A percentile compares a stretch with the other conserved stretches of the same genome.
These are phyloP conservation scores for Marchantia paleacea DNA, from an alignment of 225 moss, liverwort and hornwort species.

Conservation along the genomic window DNA sequence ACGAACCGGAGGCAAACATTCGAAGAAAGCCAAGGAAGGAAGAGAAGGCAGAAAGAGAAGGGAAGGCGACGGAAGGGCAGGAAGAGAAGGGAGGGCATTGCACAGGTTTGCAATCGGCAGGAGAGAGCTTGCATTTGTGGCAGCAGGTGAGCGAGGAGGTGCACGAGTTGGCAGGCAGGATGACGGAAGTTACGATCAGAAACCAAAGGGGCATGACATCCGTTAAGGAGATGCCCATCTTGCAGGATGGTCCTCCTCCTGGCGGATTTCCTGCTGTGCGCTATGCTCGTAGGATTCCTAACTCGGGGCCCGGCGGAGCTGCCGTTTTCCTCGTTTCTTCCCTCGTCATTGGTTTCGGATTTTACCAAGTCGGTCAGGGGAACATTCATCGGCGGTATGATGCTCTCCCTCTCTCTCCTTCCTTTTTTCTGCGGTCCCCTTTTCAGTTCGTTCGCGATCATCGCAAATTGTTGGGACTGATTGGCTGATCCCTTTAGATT, in stretches of 20 bases:
- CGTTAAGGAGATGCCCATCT: slow-evolving; percentile 82
- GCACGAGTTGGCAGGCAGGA: slow-evolving; percentile 29
- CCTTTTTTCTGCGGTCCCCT: not conserved
- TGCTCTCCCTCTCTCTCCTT: slow-evolving; percentile 8
- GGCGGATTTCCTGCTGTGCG: slow-evolving; percentile 95
- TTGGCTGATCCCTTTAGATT: not conserved
- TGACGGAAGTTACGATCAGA: slow-evolving; percentile 76
- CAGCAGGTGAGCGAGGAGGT: not conserved
- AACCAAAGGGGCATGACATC: slow-evolving; percentile 81
- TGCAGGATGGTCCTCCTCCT: slow-evolving; percentile 94
- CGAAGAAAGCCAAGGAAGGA: not conserved
- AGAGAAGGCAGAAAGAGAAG: not conserved
- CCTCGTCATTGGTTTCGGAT: slow-evolving; percentile 73
- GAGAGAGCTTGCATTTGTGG: not conserved
- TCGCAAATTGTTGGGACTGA: not conserved
- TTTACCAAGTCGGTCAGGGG: slow-evolving; percentile 94
- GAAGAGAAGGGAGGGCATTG: not conserved
- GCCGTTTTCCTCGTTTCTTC: slow-evolving; percentile 74
- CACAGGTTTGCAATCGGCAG: not conserved
- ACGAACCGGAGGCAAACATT: no score
- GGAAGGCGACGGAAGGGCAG: not conserved
- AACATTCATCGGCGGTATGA: slow-evolving; percentile 78
- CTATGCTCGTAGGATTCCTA: slow-evolving; percentile 81
- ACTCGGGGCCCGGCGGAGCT: slow-evolving; percentile 70
- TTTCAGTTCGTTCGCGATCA: not conserved